Percentiles rank a stretch among this genome's conserved stretches.
Evolutionary conservation across 331 rosid species (phyloP).

Genomic region (Spiraea crenata): DNA sequence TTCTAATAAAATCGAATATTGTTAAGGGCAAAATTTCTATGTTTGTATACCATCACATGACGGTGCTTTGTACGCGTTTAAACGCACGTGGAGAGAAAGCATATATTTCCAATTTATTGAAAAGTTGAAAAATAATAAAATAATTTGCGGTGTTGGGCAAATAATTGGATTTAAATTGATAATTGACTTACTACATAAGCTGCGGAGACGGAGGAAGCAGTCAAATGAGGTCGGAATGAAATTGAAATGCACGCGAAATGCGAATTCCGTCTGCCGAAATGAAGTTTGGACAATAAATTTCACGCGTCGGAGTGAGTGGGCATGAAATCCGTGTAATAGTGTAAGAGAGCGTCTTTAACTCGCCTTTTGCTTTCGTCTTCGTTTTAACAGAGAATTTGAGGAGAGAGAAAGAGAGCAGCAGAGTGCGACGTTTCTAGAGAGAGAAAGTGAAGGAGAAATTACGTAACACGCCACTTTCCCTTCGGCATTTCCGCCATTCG

Average conservation of each 20-base stretch:
- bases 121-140: too few species aligned
- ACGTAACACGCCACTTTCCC: slow-evolving; percentile 24
- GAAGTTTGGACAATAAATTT: slow-evolving; percentile 59
- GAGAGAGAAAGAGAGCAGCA: slow-evolving; percentile 25
- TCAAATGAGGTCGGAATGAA: slow-evolving; percentile 96
- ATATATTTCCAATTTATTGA: too few species aligned
- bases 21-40: too few species aligned
- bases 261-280: slow-evolving; percentile 38
- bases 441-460: slow-evolving; percentile 35
- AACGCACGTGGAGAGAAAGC: not conserved
- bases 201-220: slow-evolving; percentile 29
- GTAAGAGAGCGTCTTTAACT: not conserved
- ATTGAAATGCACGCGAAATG: slow-evolving; percentile 71
- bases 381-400: slow-evolving; percentile 26
- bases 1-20: too few species aligned
- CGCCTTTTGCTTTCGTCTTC: slow-evolving; percentile 27
- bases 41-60: too few species aligned
- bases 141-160: not conserved
- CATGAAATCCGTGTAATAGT: slow-evolving; percentile 77
- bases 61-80: not conserved
- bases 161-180: not conserved
- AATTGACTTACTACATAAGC: slow-evolving; percentile 19
- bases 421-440: slow-evolving; percentile 36
- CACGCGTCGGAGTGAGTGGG: slow-evolving; percentile 59
- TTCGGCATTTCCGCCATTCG: slow-evolving; percentile 28